Conservation (phyloP, 768 basidiomycete species). For the Pisolithus orientalis region DNA sequence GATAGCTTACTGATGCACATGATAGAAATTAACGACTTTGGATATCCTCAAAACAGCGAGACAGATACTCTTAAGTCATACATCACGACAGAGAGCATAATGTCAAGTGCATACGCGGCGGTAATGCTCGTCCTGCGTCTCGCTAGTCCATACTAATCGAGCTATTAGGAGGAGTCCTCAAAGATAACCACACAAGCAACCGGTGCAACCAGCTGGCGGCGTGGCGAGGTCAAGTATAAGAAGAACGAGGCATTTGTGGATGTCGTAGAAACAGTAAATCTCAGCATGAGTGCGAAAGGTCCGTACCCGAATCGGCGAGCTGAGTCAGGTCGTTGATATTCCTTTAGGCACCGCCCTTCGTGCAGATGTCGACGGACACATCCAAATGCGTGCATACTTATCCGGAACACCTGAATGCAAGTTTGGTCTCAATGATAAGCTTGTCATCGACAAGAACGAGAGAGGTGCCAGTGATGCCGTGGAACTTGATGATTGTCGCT, state of each 20-base stretch:
- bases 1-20: conserved; percentile 3
- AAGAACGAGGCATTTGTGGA: conserved; percentile 99
- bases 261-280: conserved; percentile 93
- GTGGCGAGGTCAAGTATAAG: conserved; percentile 95
- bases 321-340: not conserved
- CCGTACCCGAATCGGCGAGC: not conserved
- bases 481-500: conserved; percentile 95
- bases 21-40: conserved; percentile 97
- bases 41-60: conserved; percentile 98
- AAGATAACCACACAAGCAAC: conserved; percentile 98
- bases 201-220: conserved; percentile 91
- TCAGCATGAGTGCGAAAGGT: conserved; percentile 97
- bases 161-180: conserved; percentile 82
- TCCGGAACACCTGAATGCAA: conserved; percentile 98
- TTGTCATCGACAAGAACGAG: conserved; percentile 84
- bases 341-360: conserved; percentile 73
- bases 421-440: conserved; percentile 97
- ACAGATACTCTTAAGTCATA: conserved; percentile 96
- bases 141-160: conserved; percentile 1
- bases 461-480: conserved; percentile 67
- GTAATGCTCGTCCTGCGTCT: conserved; percentile 36
- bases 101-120: conserved; percentile 76
- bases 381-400: conserved; percentile 96
- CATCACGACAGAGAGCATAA: conserved; percentile 95
- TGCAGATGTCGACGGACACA: conserved; percentile 97